Evolutionary conservation across 176 grass and related monocot species (phyloP).

Genomic region (Avena insularis): DNA sequence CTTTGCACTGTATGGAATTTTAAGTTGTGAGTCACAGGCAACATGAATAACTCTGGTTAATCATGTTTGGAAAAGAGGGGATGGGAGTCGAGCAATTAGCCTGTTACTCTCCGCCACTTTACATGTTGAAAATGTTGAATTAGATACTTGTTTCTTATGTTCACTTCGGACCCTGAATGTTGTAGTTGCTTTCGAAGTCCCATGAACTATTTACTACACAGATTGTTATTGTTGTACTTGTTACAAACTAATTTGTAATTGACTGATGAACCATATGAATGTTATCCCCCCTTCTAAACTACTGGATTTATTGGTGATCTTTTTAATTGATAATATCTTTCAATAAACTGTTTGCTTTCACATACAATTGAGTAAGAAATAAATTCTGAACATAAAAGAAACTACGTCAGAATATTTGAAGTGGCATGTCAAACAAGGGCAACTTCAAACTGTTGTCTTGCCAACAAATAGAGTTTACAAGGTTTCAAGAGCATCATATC

Average conservation of each 20-base stretch:
- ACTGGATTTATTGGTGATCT: background rate
- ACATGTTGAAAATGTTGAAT: conserved; percentile 7
- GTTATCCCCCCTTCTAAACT: background rate
- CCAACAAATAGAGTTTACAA: background rate
- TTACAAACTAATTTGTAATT: conserved; percentile 22
- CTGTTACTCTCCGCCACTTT: background rate
- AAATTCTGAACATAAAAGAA: too few species aligned
- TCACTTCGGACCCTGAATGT: background rate
- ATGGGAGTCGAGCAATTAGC: background rate
- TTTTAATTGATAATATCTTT: background rate
- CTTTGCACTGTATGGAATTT: conserved; percentile 22
- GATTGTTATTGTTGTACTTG: background rate
- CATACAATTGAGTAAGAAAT: too few species aligned
- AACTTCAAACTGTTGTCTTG: background rate
- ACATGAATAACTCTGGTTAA: conserved; percentile 7
- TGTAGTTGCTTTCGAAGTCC: conserved; percentile 14
- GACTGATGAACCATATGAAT: background rate
- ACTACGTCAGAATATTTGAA: background rate
- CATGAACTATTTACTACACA: background rate
- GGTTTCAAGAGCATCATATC: background rate
- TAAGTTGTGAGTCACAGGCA: background rate
- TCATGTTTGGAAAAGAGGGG: conserved; percentile 17
- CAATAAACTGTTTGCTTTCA: too few species aligned
- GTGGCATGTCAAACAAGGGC: background rate
- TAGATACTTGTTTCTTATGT: conserved; percentile 1